These are phyloP conservation scores for Aspergillus udagawae DNA, from an alignment of 2,329 filamentous ascomycete species.

Conservation along the genomic window DNA sequence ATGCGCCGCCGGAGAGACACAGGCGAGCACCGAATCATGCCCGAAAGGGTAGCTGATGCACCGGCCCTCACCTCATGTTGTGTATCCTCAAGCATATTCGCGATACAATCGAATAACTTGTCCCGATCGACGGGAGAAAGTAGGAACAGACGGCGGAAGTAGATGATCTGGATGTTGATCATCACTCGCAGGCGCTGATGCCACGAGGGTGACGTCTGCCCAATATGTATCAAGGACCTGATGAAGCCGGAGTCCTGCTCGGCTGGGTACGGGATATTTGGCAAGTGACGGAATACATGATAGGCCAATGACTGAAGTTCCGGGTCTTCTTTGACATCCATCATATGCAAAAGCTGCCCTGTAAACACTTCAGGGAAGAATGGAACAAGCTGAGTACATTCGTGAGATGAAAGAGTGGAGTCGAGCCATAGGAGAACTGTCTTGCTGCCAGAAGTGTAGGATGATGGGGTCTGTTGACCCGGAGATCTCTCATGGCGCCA, in stretches of 20 bases:
- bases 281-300: constrained; percentile 92
- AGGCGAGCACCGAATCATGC: constrained; percentile 97
- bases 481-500: constrained; percentile 83
- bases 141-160: constrained; percentile 93
- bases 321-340: constrained; percentile 98
- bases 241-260: constrained; percentile 85
- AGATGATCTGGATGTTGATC: constrained; percentile 98
- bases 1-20: constrained; percentile 71
- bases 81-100: constrained; percentile 84
- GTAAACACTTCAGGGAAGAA: constrained; percentile 91
- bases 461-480: constrained; percentile 87
- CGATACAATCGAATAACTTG: constrained; percentile 84
- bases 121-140: constrained; percentile 71
- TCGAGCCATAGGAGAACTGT: constrained; percentile 95
- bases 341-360: constrained; percentile 95
- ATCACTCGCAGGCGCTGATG: constrained; percentile 91
- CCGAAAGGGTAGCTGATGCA: constrained; percentile 86
- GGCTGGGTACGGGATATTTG: constrained; percentile 86
- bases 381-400: constrained; percentile 82
- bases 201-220: constrained; percentile 80
- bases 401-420: constrained; percentile 81
- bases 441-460: constrained; percentile 94
- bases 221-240: constrained; percentile 79
- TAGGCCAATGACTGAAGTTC: constrained; percentile 93
- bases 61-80: constrained; percentile 93